Base-by-base conservation (phyloP, 306 rosid species). In the Canavalia gladiata region DNA sequence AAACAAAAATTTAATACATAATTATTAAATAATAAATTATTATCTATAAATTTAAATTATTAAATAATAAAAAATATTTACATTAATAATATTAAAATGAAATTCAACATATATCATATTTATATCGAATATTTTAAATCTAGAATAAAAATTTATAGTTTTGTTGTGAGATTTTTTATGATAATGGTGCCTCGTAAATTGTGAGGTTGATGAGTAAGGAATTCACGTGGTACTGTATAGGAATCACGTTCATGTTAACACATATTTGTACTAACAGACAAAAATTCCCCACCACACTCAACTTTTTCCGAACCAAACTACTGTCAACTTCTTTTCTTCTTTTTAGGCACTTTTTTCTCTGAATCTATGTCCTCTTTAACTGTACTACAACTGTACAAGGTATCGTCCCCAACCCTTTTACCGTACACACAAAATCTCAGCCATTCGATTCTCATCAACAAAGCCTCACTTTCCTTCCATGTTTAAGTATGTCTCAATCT, bases 271-370 rank as follows among this genome's bases (percentile, higher is more conserved):
- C 83, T 54, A 65, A 51, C 50, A 64, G 87, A 85, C 90, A 88
- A 87, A 73, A 45, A 77, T 87, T 84, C 89, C 76, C 74, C 35
- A 47, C 72, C 82, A 81, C 69, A 7, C 77, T 37, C 74, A 73
- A 72, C 85, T 72, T 77, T 82, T 74, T 75, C 73, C 67, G 3
- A 10, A 67, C 65, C 46, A 75, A 84, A 75, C 76, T 6, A 39
- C 73, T 47, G 28, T 84, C 58, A 57, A 28, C 69, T 71, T 41
- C 59, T 65, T 82, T 33, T 64, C 72, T 5, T 67, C 41, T 18
- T 45, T 47, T 77, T 46, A 35, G 65, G 65, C 1, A 34, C 18
- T 2, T 69, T 69, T 54, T 52, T 11, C 37, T 45, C 31, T 30
- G 2, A 30, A 57, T 18, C 47, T 5, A 47, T 18, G 30, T 25